Base-by-base conservation (phyloP, 306 rosid species). In the Cotoneaster glaucophyllus region DNA sequence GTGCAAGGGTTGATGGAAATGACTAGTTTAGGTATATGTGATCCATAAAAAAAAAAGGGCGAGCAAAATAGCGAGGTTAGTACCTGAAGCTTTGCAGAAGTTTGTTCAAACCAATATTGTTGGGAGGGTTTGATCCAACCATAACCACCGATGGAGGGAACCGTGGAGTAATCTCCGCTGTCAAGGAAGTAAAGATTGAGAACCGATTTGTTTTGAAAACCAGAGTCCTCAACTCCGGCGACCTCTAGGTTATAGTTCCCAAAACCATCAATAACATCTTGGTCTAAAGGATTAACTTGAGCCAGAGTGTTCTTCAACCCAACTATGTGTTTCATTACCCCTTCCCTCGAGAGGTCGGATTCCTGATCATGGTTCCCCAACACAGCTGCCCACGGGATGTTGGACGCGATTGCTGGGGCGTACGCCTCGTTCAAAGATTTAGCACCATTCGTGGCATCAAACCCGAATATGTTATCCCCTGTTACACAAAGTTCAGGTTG, bases 81-180 rank as follows among this genome's bases (percentile, higher is more conserved):
- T 80, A 95, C 99, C 96, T 6, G 73, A 67, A 95, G 99, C 69
- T 75, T 86, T 54, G 75, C 75, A 22, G 99, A 92, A 21, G 91
- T 89, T 63, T 64, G 74, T 70, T 92, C 82, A 71, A 92, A 92
- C 99, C 99, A 95, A 76, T 81, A 79, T 82, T 95, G 93, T 75
- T 95, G 99, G 61, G 99, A 95, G 57, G 97, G 87, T 79, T 90
- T 95, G 84, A 95, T 90, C 99, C 99, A 95, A 69, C 87, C 99
- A 78, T 95, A 95, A 66, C 91, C 88, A 84, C 11, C 19, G 54
- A 95, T 90, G 7, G 74, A 32, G 17, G 92, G 83, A 80, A 87
- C 96, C 0, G 90, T 87, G 69, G 92, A 92, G 81, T 90, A 85
- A 82, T 92, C 97, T 70, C 99, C 99, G 84, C 97, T 95, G 73